Evolutionary conservation across 805 yeast genomes (phyloP).

Genomic region (Metschnikowia aberdeeniae): DNA sequence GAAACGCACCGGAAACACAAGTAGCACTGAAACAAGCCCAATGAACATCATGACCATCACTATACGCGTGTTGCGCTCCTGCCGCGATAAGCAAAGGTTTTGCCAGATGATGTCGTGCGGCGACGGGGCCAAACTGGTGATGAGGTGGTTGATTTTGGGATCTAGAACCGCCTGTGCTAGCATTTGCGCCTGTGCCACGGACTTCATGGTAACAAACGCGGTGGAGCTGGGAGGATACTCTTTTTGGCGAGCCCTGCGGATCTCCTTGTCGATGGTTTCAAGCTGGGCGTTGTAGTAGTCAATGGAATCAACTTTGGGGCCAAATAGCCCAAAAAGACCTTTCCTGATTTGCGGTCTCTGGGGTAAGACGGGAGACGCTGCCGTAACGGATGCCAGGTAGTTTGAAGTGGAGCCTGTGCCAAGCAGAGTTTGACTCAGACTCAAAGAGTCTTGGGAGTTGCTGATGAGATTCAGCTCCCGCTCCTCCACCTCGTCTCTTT

Average conservation of each 20-base stretch:
- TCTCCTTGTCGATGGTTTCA: constrained; percentile 66
- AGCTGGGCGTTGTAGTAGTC: constrained; percentile 68
- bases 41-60: constrained; percentile 64
- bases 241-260: constrained; percentile 56
- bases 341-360: constrained; percentile 59
- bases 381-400: constrained; percentile 12
- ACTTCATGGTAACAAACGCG: constrained; percentile 91
- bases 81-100: constrained; percentile 75
- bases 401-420: background rate
- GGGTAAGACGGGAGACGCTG: constrained; percentile 25
- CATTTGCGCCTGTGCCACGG: constrained; percentile 94
- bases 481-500: background rate
- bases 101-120: constrained; percentile 96
- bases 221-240: constrained; percentile 82
- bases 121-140: constrained; percentile 87
- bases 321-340: constrained; percentile 61
- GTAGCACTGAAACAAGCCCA: constrained; percentile 63
- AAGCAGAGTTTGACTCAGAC: background rate
- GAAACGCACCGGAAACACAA: constrained; percentile 80
- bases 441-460: background rate
- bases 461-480: background rate
- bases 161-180: constrained; percentile 93
- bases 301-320: constrained; percentile 75
- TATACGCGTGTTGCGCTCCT: constrained; percentile 61
- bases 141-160: constrained; percentile 79